Evolutionary conservation across 2,329 filamentous ascomycete genomes (phyloP), one percentile per base, ranked within the genome.

Genomic region (Talaromyces pinophilus): DNA sequence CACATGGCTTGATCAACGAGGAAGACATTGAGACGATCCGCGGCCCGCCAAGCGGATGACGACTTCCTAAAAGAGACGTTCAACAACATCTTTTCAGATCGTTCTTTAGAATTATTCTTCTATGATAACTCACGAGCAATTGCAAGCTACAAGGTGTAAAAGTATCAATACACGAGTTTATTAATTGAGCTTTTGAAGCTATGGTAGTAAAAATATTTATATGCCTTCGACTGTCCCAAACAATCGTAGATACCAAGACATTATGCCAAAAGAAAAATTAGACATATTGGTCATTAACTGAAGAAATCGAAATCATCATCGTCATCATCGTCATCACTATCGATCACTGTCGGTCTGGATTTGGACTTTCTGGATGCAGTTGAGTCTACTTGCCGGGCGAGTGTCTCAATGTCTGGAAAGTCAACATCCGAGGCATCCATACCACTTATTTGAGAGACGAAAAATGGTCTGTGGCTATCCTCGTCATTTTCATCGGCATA

Each of bases 351-450:
- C 52, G 55, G 40, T 54, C 68, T 70, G 13, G 62, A 48, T 52
- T 72, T 70, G 25, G 67, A 35, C 22, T 63, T 67, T 28, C 69
- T 66, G 17, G 61, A 22, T 19, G 44, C n/a, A 48, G 44, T 13
- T 13, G 44, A 38, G 59, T 66, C 67, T 52, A 74, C 19, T 30
- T 38, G 54, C 10, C n/a, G 44, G 17, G 44, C 65, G 25, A 77
- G 69, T n/a, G 72, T 69, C 22, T 69, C 70, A 11, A 74, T 67
- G 63, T 77, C 72, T 33, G 72, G 74, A 33, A 75, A 67, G 28
- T 75, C 72, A 59, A 71, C 69, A 44, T 77, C 74, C 11, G 70
- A 72, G 17, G 71, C 60, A 19, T 69, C 69, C 50, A 69, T 61
- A 33, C 67, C 35, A 42, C 67, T 73, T 13, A 62, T 60, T 63